Evolutionary conservation across 2,329 filamentous ascomycete species (phyloP), one percentile per base, ranked within the genome.

Genomic region (Ophiostoma angusticollis): DNA sequence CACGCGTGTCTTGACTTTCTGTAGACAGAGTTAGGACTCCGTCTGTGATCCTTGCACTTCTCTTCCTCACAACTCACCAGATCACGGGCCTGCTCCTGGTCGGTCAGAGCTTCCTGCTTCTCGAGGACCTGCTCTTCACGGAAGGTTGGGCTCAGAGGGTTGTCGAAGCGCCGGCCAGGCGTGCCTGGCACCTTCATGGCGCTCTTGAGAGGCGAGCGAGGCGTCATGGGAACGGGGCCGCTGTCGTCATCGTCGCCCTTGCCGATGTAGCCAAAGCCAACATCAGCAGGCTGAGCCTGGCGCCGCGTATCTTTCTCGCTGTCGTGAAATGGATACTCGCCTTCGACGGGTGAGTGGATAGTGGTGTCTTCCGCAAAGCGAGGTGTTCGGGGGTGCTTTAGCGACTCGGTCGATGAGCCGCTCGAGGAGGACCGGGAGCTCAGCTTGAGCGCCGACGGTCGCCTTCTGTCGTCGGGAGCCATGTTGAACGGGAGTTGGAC

Each of bases 1-100:
- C 24, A 96, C 87, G 49, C 85, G 77, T 25, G 80, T 80, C 65
- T 95, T 96, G 58, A 93, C 75, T 80, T 83, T 93, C 89, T 94
- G 55, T 33, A 42, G 6, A 9, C 11, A 12, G 16, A 23, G 40
- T 42, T 30, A 45, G 27, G 16, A 22, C 4, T n/a, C n/a, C n/a
- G n/a, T n/a, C n/a, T n/a, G n/a, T n/a, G n/a, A n/a, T n/a, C n/a
- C n/a, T n/a, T n/a, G n/a, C n/a, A n/a, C n/a, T n/a, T n/a, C n/a
- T n/a, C n/a, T n/a, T n/a, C n/a, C n/a, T n/a, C n/a, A 12, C 29
- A 25, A 70, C 84, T 59, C 75, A 95, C 89, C 58, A 95, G 54
- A 58, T 96, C 89, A 52, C 78, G 79, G 23, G 74, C 82, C 62
- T 96, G 89, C 56, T 89, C 75, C 62, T 86, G 84, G 42, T 94